These are phyloP conservation scores for Deuterostichococcus epilithicus DNA, from an alignment of 139 green algal species.

Conservation along the genomic window DNA sequence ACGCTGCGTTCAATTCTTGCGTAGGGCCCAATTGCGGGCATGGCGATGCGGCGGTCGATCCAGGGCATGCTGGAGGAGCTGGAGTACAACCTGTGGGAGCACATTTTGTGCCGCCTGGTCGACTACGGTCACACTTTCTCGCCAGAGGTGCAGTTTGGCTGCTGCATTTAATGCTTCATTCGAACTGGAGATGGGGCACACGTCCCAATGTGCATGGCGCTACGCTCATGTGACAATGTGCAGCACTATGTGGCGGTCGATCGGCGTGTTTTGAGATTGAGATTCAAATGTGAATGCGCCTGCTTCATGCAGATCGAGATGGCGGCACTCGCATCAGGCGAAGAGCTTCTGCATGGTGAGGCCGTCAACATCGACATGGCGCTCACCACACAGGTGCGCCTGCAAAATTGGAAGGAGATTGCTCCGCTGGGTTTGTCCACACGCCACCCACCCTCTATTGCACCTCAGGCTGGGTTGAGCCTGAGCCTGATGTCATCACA, in stretches of 20 bases:
- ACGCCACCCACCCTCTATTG: not conserved
- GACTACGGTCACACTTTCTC: constrained; percentile 55
- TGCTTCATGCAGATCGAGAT: constrained; percentile 33
- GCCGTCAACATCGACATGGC: constrained; percentile 59
- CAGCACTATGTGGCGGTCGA: too few relatives aligned
- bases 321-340: constrained; percentile 29
- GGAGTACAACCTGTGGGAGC: constrained; percentile 52
- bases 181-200: too few relatives aligned
- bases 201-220: too few relatives aligned
- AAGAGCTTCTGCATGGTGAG: constrained; percentile 48
- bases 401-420: not conserved
- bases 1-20: not conserved
- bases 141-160: constrained; percentile 23
- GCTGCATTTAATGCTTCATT: too few relatives aligned
- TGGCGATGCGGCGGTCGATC: constrained; percentile 36
- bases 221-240: too few relatives aligned
- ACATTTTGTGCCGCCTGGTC: constrained; percentile 41
- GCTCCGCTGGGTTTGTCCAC: too few relatives aligned
- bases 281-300: too few relatives aligned
- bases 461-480: too few relatives aligned
- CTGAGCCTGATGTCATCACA: not conserved
- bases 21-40: constrained; percentile 16
- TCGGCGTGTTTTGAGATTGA: too few relatives aligned
- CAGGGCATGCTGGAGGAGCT: constrained; percentile 59
- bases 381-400: constrained; percentile 38